Conservation (phyloP, 768 basidiomycete species). For the Pleurotus platypus region DNA sequence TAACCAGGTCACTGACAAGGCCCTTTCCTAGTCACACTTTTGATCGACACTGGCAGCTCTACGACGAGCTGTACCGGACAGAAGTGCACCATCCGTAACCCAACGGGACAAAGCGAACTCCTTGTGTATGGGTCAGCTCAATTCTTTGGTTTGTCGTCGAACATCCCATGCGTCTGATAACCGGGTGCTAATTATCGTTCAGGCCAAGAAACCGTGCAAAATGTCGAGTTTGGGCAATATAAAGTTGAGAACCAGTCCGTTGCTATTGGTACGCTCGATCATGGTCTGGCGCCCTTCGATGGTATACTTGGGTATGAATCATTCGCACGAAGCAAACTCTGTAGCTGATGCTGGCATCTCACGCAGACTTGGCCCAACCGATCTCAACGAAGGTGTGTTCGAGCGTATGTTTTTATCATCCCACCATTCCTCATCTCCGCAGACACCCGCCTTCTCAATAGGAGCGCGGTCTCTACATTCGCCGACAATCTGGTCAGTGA, state of each 20-base stretch:
- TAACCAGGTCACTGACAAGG: not conserved
- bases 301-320: not conserved
- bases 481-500: constrained; percentile 33
- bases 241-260: not conserved
- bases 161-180: no score
- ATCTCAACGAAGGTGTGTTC: not conserved
- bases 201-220: no score
- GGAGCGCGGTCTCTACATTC: constrained; percentile 30
- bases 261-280: not conserved
- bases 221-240: no score
- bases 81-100: not conserved
- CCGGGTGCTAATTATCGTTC: no score
- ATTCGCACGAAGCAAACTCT: not conserved
- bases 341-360: not conserved
- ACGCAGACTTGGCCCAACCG: not conserved
- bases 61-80: not conserved
- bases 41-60: not conserved
- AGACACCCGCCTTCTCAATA: constrained; percentile 11
- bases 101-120: not conserved
- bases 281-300: not conserved
- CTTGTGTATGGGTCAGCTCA: not conserved
- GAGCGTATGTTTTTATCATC: not conserved
- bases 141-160: not conserved
- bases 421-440: not conserved
- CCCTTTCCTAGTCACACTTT: not conserved